phyloP scores from a whole-genome alignment of 495 filamentous ascomycete genomes.

The Penicillium robsamsonii region DNA sequence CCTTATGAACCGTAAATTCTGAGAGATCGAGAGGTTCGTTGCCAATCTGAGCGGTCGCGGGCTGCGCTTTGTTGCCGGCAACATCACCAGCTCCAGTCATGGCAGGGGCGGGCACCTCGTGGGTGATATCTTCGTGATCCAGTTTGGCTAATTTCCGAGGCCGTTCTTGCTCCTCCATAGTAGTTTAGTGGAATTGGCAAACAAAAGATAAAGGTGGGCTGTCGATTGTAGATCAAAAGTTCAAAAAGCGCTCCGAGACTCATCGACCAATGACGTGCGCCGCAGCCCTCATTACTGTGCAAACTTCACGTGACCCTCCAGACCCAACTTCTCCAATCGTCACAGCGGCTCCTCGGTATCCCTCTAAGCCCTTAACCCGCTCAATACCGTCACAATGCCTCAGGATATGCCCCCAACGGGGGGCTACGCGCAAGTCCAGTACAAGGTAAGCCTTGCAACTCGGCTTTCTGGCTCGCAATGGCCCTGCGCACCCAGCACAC shows the following conservation, averaged over 20 bases:
- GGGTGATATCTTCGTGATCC: constrained; percentile 23
- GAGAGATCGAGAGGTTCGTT: constrained; percentile 10
- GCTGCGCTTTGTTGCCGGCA: constrained; percentile 16
- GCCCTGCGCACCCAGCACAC: constrained; percentile 8
- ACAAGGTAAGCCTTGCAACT: constrained; percentile 69
- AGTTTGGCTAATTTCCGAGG: constrained; percentile 53
- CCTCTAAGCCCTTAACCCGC: constrained; percentile 23
- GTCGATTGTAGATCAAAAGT: constrained; percentile 19
- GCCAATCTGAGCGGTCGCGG: constrained; percentile 4
- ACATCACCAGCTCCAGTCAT: constrained; percentile 36
- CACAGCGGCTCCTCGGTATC: constrained; percentile 27
- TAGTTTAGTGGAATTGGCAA: constrained; percentile 7
- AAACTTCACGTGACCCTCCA: constrained; percentile 34
- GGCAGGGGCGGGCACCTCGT: constrained; percentile 26
- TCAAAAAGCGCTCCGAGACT: constrained; percentile 21
- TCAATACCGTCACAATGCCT: constrained; percentile 45
- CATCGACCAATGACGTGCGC: constrained; percentile 32
- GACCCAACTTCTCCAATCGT: constrained; percentile 36
- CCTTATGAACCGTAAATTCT: constrained; percentile 2
- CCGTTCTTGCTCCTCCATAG: constrained; percentile 55
- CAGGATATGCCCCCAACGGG: constrained; percentile 90
- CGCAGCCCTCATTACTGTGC: constrained; percentile 37
- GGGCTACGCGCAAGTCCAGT: constrained; percentile 94
- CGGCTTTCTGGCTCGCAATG: constrained; percentile 5
- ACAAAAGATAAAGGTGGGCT: constrained; percentile 11